These are phyloP conservation scores for Gonapodya sp. DNA, from an alignment of 192 early-diverging fungal species.

Conservation along the genomic window DNA sequence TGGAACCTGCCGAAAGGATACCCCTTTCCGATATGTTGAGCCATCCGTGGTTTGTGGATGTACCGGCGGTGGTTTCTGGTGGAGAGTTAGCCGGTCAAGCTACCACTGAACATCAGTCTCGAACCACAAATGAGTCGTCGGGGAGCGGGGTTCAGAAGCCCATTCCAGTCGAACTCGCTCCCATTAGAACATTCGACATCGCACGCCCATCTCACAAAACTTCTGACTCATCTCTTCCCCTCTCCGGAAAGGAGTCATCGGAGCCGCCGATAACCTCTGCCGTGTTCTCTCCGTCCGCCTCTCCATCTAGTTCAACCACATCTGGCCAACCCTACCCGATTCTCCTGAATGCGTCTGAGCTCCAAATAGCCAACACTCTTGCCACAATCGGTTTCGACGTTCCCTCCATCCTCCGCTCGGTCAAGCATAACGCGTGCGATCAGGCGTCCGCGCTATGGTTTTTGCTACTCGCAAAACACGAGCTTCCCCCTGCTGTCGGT, in stretches of 20 bases:
- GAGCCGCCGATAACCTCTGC: slow-evolving; percentile 22
- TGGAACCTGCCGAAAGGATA: slow-evolving; percentile 54
- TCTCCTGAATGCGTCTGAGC: slow-evolving; percentile 35
- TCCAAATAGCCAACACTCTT: slow-evolving; percentile 32
- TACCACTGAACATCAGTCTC: no score
- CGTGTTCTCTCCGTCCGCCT: slow-evolving; percentile 20
- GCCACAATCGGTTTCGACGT: slow-evolving; percentile 46
- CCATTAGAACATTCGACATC: background rate
- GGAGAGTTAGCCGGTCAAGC: no score
- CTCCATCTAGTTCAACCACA: slow-evolving; percentile 12
- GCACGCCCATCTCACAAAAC: background rate
- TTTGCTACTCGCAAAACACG: slow-evolving; percentile 32
- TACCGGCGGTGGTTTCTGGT: slow-evolving; percentile 12
- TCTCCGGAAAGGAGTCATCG: slow-evolving; percentile 17
- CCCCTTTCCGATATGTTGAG: slow-evolving; percentile 51
- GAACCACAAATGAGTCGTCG: background rate
- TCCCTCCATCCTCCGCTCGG: slow-evolving; percentile 37
- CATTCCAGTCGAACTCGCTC: background rate
- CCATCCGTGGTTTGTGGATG: slow-evolving; percentile 50
- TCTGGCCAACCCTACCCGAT: slow-evolving; percentile 16
- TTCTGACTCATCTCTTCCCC: background rate
- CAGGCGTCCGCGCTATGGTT: slow-evolving; percentile 59
- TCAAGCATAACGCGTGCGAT: slow-evolving; percentile 47
- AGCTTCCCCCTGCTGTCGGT: background rate
- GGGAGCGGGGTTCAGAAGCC: background rate